Conservation (phyloP, 441 rosid species). For the Brassica balearica region DNA sequence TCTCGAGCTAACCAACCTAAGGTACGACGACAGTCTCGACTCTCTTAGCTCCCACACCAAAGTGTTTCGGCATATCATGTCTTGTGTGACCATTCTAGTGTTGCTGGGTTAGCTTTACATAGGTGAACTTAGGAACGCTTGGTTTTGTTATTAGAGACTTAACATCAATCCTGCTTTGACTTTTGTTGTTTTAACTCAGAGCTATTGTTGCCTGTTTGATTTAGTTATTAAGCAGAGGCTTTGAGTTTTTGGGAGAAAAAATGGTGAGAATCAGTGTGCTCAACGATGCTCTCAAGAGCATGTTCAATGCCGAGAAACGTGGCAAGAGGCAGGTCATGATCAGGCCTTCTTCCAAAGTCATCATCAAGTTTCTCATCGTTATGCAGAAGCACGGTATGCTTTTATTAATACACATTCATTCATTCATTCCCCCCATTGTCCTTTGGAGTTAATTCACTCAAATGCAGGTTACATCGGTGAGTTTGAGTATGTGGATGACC, state of each 20-base stretch:
- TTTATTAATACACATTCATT: background rate
- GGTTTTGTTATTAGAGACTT: background rate
- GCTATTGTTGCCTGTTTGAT: background rate
- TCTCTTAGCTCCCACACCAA: background rate
- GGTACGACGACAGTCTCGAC: background rate
- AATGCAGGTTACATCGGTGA: conserved; percentile 68
- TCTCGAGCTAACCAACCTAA: conserved; percentile 7
- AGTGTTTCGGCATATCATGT: too few relatives aligned
- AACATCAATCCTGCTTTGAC: background rate
- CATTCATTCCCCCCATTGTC: background rate
- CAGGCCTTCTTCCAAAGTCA: conserved; percentile 69
- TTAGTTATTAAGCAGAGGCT: conserved; percentile 19
- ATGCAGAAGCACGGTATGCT: conserved; percentile 71
- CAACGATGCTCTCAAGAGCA: conserved; percentile 76
- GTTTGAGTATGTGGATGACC: conserved; percentile 75
- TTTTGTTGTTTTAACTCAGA: background rate
- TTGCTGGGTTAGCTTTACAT: background rate
- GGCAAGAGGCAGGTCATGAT: conserved; percentile 79
- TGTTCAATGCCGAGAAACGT: conserved; percentile 70
- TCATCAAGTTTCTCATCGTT: conserved; percentile 66
- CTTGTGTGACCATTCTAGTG: background rate
- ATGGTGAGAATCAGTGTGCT: conserved; percentile 71
- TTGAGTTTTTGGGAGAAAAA: conserved; percentile 16
- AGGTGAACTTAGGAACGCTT: conserved; percentile 17
- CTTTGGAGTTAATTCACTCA: background rate